Evolutionary conservation across 2,329 filamentous ascomycete species (phyloP), one percentile per base, ranked within the genome.

Genomic region (Pseudogymnoascus sp.): DNA sequence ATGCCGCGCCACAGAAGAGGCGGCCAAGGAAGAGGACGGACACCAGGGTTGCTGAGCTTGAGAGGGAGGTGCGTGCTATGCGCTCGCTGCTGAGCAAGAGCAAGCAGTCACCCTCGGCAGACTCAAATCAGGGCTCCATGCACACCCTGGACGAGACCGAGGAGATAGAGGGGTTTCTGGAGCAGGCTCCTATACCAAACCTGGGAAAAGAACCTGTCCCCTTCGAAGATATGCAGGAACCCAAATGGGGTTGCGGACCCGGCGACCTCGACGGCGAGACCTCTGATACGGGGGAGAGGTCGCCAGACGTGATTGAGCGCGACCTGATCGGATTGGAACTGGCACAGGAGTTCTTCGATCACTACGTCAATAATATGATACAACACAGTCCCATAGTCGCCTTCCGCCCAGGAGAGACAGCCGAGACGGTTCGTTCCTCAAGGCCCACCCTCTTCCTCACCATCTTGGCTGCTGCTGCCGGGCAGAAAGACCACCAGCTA

Each of bases 401-500:
- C 29, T 83, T 88, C 62, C 76, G 81, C 0, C 70, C 77, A 0
- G 74, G 73, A 17, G 78, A 76, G 58, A 80, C 81, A 1, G 79
- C 77, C 1, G 74, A 76, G 10, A 78, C 84, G 59, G 70, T 87
- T 47, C 79, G 85, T 59, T 72, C 73, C 61, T 73, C 76, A 1
- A 85, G 82, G 69, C 88, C 88, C 1, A 77, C 82, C 1, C 76
- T 90, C 7, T 90, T 90, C 68, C 76, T 89, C n/a, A 79, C 87
- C 21, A 75, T 89, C 66, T 82, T 90, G 74, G 81, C 86, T 0
- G 85, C 84, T 2, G 81, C 86, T 2, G 79, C 85, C 4, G 83
- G 81, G 2, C 75, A 78, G 21, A 76, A 78, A 2, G 69, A 70
- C 70, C 63, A 68, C 10, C 69, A 72, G 2, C 67, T 80, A 7